phyloP scores from a whole-genome alignment of 495 filamentous ascomycete genomes.

The Recurvomyces mirabilis region DNA sequence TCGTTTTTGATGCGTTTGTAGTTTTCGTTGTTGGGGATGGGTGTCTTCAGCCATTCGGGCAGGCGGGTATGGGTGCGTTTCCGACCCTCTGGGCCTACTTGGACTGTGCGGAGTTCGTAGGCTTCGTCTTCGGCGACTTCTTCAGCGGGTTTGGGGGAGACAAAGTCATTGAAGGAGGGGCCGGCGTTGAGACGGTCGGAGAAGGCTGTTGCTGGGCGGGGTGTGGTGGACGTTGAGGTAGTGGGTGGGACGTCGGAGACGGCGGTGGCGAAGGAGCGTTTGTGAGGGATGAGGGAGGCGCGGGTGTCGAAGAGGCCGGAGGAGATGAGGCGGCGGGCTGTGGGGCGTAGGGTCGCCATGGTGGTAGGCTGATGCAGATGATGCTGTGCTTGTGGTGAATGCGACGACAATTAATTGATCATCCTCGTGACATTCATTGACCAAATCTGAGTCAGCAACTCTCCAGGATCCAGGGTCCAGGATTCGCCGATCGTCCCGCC shows the following conservation, averaged over 20 bases:
- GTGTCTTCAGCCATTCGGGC: conserved; percentile 91
- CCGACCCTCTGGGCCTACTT: conserved; percentile 71
- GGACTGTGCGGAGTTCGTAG: conserved; percentile 56
- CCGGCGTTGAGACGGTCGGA: conserved; percentile 68
- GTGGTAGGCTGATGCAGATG: conserved; percentile 1
- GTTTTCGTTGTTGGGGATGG: conserved; percentile 73
- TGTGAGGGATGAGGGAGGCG: conserved; percentile 12
- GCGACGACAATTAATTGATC: no score
- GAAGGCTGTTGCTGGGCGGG: conserved; percentile 43
- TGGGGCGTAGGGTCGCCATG: conserved; percentile 16
- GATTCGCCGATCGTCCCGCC: no score
- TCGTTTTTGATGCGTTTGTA: conserved; percentile 91
- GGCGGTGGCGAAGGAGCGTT: conserved; percentile 24
- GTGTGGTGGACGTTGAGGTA: conserved; percentile 3
- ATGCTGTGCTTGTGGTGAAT: no score
- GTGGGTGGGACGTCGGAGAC: conserved; percentile 17
- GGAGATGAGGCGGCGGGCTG: conserved; percentile 9
- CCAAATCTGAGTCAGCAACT: no score
- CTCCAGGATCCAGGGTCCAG: no score
- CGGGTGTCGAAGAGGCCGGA: conserved; percentile 8
- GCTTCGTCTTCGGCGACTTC: conserved; percentile 48
- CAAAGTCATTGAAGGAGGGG: conserved; percentile 77
- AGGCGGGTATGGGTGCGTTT: conserved; percentile 81
- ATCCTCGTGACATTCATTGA: no score
- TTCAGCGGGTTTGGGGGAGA: conserved; percentile 34